Evolutionary conservation across 805 yeast genomes (phyloP), one percentile per base, ranked within the genome.

Genomic region (Lachancea sp.): DNA sequence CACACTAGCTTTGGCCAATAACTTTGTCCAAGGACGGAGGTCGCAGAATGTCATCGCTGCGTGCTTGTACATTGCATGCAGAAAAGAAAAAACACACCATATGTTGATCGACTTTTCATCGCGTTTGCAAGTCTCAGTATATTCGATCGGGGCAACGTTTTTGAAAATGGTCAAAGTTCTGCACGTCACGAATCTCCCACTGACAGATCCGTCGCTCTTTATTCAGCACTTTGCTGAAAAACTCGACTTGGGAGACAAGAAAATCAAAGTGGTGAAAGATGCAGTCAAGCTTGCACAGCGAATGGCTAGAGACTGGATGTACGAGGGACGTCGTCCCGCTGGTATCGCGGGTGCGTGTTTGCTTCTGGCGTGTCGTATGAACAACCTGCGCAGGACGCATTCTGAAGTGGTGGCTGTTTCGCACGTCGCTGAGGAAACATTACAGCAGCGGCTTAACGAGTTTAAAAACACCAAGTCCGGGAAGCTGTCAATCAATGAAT

Each of bases 301-400:
- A 53, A 93, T 93, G 99, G 74, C 90, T 12, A 78, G 80, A 36
- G 98, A 93, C 59, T 93, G 98, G 97, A 85, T 93, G 54, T 86
- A 82, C 61, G 95, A 88, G 66, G 99, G 99, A 20, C 77, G 99
- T 60, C 74, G 98, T 50, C 99, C 99, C 0, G 98, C 99, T 0
- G 99, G 99, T 57, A 79, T 93, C 44, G 99, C 99, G 0, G 99
- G 98, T 18, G 99, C 99, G 0, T 89, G 97, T 65, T 72, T 93
- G 1, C 62, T 95, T 37, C 68, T 93, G 41, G 99, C 99, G 0
- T 93, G 97, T 2, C 76, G 99, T 65, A 95, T 93, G 98, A 93
- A 93, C 66, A 90, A 90, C 59, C 82, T 85, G 61, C 75, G 96
- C 59, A 74, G 98, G 58, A 82, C 95, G 2, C 96, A 91, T 62